phyloP scores from a whole-genome alignment of 495 filamentous ascomycete species.

The Hyaloscypha hepaticicola region DNA sequence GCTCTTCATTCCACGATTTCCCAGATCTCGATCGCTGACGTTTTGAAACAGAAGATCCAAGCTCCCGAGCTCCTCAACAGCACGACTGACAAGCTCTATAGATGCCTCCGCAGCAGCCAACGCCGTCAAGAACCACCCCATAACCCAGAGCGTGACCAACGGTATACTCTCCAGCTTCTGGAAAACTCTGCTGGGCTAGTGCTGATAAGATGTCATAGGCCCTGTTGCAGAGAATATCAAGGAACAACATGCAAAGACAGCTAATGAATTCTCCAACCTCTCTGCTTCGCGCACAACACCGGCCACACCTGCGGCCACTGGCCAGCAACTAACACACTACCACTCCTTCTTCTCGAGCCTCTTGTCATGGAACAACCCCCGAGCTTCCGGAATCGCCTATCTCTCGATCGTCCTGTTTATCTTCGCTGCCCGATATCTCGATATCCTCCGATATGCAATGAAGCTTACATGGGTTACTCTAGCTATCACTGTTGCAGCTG shows the following conservation, averaged over 20 bases:
- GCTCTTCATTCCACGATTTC: conserved; percentile 6
- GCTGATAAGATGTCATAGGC: conserved; percentile 46
- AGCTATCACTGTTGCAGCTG: conserved; percentile 68
- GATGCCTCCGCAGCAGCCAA: conserved; percentile 36
- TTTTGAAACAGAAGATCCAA: conserved; percentile 25
- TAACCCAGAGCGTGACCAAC: conserved; percentile 37
- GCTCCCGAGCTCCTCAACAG: conserved; percentile 20
- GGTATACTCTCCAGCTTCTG: conserved; percentile 24
- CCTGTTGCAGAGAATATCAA: conserved; percentile 77
- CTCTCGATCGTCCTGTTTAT: conserved; percentile 72
- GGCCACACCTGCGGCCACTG: conserved; percentile 67
- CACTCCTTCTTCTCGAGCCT: conserved; percentile 94
- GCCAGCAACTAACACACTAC: conserved; percentile 90
- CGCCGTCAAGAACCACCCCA: conserved; percentile 37
- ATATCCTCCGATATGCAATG: conserved; percentile 83
- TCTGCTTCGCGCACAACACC: conserved; percentile 69
- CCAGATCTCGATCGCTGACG: conserved; percentile 15
- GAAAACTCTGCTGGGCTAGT: conserved; percentile 2
- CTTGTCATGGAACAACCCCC: conserved; percentile 61
- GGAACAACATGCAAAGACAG: conserved; percentile 68
- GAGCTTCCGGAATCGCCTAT: conserved; percentile 86
- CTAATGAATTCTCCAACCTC: conserved; percentile 71
- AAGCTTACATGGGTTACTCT: conserved; percentile 71
- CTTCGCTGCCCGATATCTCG: conserved; percentile 85
- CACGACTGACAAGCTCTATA: conserved; percentile 32